Percentiles rank a stretch among this genome's conserved stretches.
Evolutionary conservation across 768 basidiomycete genomes (phyloP).

Genomic region (Kwoniella pini): DNA sequence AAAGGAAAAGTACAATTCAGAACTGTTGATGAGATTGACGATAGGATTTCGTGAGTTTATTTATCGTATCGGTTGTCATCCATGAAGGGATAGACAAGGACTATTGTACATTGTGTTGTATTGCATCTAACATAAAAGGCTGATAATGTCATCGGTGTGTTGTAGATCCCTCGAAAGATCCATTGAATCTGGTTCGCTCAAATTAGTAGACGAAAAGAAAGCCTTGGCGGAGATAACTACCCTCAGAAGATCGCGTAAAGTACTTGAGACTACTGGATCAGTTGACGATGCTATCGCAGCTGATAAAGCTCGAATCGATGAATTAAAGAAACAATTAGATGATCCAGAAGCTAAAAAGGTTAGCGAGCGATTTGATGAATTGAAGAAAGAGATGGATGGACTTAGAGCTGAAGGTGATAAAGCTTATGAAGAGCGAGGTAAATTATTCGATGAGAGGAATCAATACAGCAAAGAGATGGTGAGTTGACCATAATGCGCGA

Average conservation of each 20-base stretch:
- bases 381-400: slow-evolving; percentile 81
- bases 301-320: slow-evolving; percentile 72
- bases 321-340: slow-evolving; percentile 77
- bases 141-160: not conserved
- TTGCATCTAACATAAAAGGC: too few relatives aligned
- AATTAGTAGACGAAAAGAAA: slow-evolving; percentile 92
- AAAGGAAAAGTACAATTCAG: slow-evolving; percentile 77
- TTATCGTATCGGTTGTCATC: not conserved
- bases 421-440: slow-evolving; percentile 73
- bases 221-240: slow-evolving; percentile 85
- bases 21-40: slow-evolving; percentile 80
- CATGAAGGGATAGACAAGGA: too few relatives aligned
- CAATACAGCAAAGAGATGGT: slow-evolving; percentile 61
- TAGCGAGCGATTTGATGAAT: slow-evolving; percentile 74
- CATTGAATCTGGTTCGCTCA: slow-evolving; percentile 88
- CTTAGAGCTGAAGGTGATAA: slow-evolving; percentile 85
- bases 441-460: slow-evolving; percentile 85
- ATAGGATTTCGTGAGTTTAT: slow-evolving; percentile 71
- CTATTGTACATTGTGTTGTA: too few relatives aligned
- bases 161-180: slow-evolving; percentile 79
- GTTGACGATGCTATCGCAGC: slow-evolving; percentile 79
- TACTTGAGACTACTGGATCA: slow-evolving; percentile 76
- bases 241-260: slow-evolving; percentile 68
- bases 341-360: slow-evolving; percentile 84
- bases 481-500: too few relatives aligned